These are phyloP conservation scores for Globisporangium lucens DNA, from an alignment of 352 stramenopile species.

Conservation along the genomic window DNA sequence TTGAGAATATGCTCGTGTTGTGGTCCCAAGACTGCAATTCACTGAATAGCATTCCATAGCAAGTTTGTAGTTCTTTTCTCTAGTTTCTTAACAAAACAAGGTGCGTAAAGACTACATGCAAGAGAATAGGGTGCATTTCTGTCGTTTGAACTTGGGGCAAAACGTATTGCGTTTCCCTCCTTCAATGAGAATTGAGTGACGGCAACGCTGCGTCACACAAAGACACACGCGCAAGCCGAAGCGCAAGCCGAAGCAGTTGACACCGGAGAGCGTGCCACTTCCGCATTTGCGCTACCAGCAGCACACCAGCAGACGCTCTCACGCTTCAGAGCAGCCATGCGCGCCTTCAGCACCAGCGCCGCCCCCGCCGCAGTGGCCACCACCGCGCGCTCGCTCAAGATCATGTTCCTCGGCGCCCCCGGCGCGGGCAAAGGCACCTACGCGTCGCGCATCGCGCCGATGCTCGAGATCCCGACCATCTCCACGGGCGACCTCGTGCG, in stretches of 20 bases:
- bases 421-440: constrained; percentile 91
- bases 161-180: constrained; percentile 9
- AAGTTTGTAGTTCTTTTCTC: neutral
- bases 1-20: neutral
- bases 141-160: constrained; percentile 1
- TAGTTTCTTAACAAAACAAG: neutral
- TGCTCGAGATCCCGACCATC: constrained; percentile 87
- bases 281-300: constrained; percentile 10
- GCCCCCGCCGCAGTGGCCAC: constrained; percentile 1
- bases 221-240: neutral
- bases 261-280: neutral
- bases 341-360: constrained; percentile 22
- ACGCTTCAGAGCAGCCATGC: constrained; percentile 3
- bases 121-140: neutral
- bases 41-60: neutral
- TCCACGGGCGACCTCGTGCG: constrained; percentile 88
- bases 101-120: neutral
- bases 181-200: neutral
- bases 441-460: constrained; percentile 78
- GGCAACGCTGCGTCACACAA: constrained; percentile 11
- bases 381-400: constrained; percentile 41
- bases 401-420: constrained; percentile 90
- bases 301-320: neutral
- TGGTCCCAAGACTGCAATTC: neutral
- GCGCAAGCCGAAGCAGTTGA: neutral